Evolutionary conservation across 345 rosid species (phyloP), one percentile per base, ranked within the genome.

Genomic region (Melastoma malabathricum): DNA sequence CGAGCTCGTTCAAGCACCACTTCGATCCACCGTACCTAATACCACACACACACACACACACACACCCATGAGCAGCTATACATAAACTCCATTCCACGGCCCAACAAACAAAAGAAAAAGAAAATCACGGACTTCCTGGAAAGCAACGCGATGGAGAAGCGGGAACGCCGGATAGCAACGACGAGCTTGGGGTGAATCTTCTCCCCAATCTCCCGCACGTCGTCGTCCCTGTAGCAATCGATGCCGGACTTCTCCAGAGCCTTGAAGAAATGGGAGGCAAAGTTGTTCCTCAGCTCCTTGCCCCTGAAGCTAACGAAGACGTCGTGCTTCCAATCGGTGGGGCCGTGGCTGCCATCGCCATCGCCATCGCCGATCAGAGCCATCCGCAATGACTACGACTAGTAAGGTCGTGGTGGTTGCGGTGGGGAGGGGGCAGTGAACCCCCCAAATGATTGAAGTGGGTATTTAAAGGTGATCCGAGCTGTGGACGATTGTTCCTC

Each of bases 1-100:
- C 58, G 13, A 55, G 18, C 13, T 55, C 58, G 16, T 55, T n/a
- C 18, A 55, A 38, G 58, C 58, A 55, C 58, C 58, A 55, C 31
- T 16, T 22, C 7, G 58, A 55, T 18, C 44, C 58, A 2, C 48
- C 58, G 13, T 55, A 55, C 48, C 46, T 55, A n/a, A n/a, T n/a
- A n/a, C n/a, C n/a, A n/a, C n/a, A n/a, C n/a, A n/a, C n/a, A n/a
- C n/a, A n/a, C n/a, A n/a, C n/a, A n/a, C n/a, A n/a, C n/a, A n/a
- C n/a, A n/a, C n/a, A n/a, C n/a, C n/a, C n/a, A n/a, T n/a, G n/a
- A n/a, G n/a, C n/a, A n/a, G n/a, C n/a, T n/a, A n/a, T n/a, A n/a
- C n/a, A 5, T 5, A 31, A n/a, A 27, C 31, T 27, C 6, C 31
- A 27, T 27, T 27, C 6, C 31, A 3, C n/a, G n/a, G 3, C 6